phyloP scores from a whole-genome alignment of 139 green algal species.

The Penium margaritaceum region DNA sequence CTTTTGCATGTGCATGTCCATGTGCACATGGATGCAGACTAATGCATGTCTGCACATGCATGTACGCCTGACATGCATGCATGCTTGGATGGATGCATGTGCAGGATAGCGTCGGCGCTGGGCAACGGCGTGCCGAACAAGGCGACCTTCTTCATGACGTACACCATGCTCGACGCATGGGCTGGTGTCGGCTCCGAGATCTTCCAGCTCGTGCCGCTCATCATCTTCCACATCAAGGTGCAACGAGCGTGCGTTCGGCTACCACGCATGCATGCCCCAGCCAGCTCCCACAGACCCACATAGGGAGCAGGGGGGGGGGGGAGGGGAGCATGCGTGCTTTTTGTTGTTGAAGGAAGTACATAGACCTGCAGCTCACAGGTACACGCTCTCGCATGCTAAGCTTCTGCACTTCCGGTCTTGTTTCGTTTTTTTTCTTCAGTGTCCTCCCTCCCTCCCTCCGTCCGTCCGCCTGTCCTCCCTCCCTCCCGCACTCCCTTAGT shows the following conservation, averaged over 20 bases:
- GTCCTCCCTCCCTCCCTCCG: too few relatives aligned
- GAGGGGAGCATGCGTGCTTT: background rate
- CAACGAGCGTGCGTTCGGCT: background rate
- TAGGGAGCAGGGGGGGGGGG: too few relatives aligned
- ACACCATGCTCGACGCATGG: conserved; percentile 41
- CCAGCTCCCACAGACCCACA: too few relatives aligned
- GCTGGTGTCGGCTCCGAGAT: conserved; percentile 28
- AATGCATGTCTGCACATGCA: conserved; percentile 5
- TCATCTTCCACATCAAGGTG: conserved; percentile 41
- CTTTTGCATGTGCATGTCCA: conserved; percentile 33
- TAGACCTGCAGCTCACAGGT: background rate
- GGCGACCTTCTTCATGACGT: conserved; percentile 46
- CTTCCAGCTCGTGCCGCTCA: conserved; percentile 21
- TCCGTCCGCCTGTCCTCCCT: too few relatives aligned
- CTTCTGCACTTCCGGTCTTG: background rate
- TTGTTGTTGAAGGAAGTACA: background rate
- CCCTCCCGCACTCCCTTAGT: background rate
- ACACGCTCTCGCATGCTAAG: background rate
- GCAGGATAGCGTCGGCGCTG: too few relatives aligned
- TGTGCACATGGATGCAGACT: conserved; percentile 10
- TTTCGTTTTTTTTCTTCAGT: background rate
- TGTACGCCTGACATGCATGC: conserved; percentile 25
- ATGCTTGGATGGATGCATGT: too few relatives aligned
- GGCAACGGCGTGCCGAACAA: conserved; percentile 30
- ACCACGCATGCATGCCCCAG: background rate